Percentiles rank a stretch among this genome's conserved stretches.
Evolutionary conservation across 139 green algal genomes (phyloP).

Genomic region (Closterium sp.): DNA sequence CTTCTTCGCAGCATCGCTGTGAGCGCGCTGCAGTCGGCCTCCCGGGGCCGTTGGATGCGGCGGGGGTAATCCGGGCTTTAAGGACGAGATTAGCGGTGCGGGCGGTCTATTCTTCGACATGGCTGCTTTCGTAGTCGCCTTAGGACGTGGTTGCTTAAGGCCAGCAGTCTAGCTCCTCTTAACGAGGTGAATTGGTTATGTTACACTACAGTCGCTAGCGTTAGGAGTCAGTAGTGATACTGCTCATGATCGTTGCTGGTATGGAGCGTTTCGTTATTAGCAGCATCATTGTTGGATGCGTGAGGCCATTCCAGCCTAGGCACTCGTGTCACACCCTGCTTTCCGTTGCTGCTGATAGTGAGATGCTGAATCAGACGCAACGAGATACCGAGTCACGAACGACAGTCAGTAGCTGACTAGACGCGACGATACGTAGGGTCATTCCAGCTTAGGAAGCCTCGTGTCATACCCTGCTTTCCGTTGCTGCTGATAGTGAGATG

Average conservation of each 20-base stretch:
- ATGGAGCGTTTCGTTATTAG: not conserved
- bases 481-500: too few relatives aligned
- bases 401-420: too few relatives aligned
- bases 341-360: too few relatives aligned
- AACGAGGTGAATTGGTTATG: not conserved
- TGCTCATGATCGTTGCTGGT: not conserved
- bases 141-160: too few relatives aligned
- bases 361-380: not conserved
- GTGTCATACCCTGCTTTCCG: too few relatives aligned
- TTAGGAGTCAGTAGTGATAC: not conserved
- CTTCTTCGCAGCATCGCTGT: not conserved
- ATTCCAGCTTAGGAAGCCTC: too few relatives aligned
- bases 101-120: not conserved
- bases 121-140: not conserved
- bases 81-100: not conserved
- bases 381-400: not conserved
- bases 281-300: too few relatives aligned
- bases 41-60: not conserved
- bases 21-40: not conserved
- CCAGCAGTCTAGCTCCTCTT: not conserved
- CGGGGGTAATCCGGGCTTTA: not conserved
- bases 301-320: too few relatives aligned
- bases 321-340: too few relatives aligned
- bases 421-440: too few relatives aligned
- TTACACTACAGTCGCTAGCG: not conserved